These are phyloP conservation scores for Mycena galericulata DNA, from an alignment of 768 basidiomycete species.

Conservation along the genomic window DNA sequence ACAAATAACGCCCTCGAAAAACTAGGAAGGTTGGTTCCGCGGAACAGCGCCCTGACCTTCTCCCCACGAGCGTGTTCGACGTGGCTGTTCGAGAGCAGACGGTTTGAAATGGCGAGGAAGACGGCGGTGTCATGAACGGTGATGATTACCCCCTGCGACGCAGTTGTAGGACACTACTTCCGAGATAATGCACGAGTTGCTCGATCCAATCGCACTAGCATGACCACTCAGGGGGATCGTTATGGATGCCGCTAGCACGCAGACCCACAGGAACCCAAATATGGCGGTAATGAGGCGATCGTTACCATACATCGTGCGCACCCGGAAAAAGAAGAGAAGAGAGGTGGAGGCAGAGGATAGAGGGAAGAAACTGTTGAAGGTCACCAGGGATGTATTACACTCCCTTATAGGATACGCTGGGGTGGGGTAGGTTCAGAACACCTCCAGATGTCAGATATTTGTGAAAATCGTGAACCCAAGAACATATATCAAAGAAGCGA, in stretches of 20 bases:
- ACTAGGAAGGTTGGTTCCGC: conserved; percentile 41
- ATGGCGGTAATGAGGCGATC: conserved; percentile 35
- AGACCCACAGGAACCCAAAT: conserved; percentile 49
- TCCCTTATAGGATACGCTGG: conserved; percentile 18
- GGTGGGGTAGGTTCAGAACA: neutral
- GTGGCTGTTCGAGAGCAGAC: conserved; percentile 33
- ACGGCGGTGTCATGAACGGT: conserved; percentile 45
- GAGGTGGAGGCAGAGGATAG: conserved; percentile 35
- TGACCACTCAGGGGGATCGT: conserved; percentile 39
- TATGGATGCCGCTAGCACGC: conserved; percentile 40
- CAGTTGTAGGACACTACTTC: conserved; percentile 30
- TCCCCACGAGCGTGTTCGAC: neutral
- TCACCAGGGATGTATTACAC: neutral
- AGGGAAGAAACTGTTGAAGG: conserved; percentile 37
- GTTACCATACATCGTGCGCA: conserved; percentile 41
- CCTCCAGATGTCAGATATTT: conserved; percentile 4
- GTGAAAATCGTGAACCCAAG: conserved; percentile 32
- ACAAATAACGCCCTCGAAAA: conserved; percentile 43
- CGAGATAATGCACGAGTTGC: conserved; percentile 40
- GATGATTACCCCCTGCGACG: conserved; percentile 35
- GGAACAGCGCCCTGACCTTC: conserved; percentile 28
- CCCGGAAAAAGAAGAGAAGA: conserved; percentile 47
- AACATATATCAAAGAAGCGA: conserved; percentile 12
- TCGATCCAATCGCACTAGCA: conserved; percentile 38
- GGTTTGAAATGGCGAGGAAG: conserved; percentile 47